Evolutionary conservation across 2,329 filamentous ascomycete genomes (phyloP), one percentile per base, ranked within the genome.

Genomic region (Colletotrichum lini): DNA sequence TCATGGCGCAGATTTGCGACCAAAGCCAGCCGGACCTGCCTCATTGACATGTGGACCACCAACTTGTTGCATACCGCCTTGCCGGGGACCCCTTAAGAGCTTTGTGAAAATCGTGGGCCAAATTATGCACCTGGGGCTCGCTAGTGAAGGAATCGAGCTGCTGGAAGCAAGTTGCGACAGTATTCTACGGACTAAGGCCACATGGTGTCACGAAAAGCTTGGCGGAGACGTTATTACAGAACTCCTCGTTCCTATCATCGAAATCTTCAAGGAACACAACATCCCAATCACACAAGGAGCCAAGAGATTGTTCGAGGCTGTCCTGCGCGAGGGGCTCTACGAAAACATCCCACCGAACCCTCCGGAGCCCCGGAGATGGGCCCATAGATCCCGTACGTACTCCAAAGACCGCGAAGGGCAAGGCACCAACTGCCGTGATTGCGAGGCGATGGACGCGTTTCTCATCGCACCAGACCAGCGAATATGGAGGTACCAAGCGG

Each of bases 111-210:
- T 53, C 16, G 50, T 35, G 26, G 13, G n/a, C 26, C 50, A 35
- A 4, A 12, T 26, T 35, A 26, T 53, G n/a, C 5, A 16, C 50
- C 26, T 53, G 10, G 16, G 16, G 5, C 50, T 53, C 6, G 16
- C 3, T 6, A 10, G 35, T 10, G n/a, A 35, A 30, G 30, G 16
- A 5, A n/a, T 4, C 9, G 44, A 59, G 1, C 23, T 52, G n/a
- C 44, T 65, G 21, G 63, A 65, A 13, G 52, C 53, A 26, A 44
- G 63, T 10, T 59, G 44, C 30, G 52, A 59, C 4, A 49, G 5
- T 10, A 16, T 52, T 5, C 10, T 44, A 9, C 30, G 44, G 53
- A 59, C 53, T 9, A 59, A 65, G 45, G 21, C 12, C 8, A 44
- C 50, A 3, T 65, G 53, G 53, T 6, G 59, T 10, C 21, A 35